phyloP scores from a whole-genome alignment of 148 eudicot species.

The Polygonum aviculare region DNA sequence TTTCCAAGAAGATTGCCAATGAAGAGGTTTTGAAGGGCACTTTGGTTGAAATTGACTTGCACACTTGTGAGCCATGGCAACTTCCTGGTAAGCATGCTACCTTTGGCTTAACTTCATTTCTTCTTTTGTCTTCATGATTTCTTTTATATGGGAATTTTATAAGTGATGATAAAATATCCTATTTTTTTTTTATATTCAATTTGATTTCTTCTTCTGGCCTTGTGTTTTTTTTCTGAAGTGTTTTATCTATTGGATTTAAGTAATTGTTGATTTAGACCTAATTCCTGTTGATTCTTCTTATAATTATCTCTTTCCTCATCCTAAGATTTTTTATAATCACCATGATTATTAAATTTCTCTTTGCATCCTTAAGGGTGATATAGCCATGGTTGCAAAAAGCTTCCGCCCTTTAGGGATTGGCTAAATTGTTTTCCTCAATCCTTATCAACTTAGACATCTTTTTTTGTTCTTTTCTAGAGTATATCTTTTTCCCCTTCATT shows the following conservation, averaged over 20 bases:
- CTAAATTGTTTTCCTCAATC: neutral
- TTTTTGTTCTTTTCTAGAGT: neutral
- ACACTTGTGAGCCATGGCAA: constrained; percentile 95
- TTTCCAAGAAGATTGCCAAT: constrained; percentile 57
- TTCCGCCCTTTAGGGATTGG: neutral
- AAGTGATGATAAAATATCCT: neutral
- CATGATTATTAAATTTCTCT: neutral
- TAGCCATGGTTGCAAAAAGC: neutral
- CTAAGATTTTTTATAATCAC: neutral
- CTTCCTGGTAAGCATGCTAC: constrained; percentile 55
- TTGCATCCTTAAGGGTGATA: neutral
- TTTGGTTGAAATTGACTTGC: constrained; percentile 80
- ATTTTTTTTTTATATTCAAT: too few relatives aligned
- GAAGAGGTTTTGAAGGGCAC: constrained; percentile 60
- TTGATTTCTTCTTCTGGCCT: too few relatives aligned
- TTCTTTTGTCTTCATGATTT: neutral
- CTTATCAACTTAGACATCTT: neutral
- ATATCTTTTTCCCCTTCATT: neutral
- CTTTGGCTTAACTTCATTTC: neutral
- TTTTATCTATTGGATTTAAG: too few relatives aligned
- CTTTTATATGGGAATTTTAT: neutral
- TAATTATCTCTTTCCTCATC: neutral
- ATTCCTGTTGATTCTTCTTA: neutral
- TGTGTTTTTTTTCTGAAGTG: too few relatives aligned
- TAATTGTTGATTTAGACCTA: neutral